These are phyloP conservation scores for Athelia psychrophila DNA, from an alignment of 1,284 basidiomycete species.

Conservation along the genomic window DNA sequence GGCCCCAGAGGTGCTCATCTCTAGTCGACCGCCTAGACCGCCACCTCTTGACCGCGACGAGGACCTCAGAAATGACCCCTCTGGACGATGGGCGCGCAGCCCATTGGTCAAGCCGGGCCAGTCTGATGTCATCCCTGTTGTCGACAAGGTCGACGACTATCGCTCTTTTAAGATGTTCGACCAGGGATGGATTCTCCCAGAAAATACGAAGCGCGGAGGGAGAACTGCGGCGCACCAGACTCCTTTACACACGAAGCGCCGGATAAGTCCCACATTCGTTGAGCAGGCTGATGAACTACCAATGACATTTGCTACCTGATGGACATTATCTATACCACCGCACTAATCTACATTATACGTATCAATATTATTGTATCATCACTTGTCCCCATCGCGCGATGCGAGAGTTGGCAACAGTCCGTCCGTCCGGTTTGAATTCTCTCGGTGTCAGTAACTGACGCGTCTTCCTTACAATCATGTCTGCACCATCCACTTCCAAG, in stretches of 20 bases:
- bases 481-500: conserved; percentile 36
- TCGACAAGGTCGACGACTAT: conserved; percentile 1
- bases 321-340: no score
- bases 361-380: no score
- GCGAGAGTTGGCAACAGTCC: no score
- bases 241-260: neutral
- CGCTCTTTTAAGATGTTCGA: conserved; percentile 1
- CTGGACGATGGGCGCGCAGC: neutral
- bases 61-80: neutral
- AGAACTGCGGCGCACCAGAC: neutral
- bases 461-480: conserved; percentile 9
- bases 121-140: neutral
- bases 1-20: neutral
- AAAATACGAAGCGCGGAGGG: neutral
- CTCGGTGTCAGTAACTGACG: neutral
- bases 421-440: no score
- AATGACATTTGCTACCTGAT: no score
- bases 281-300: no score
- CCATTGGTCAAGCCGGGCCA: neutral
- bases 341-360: no score
- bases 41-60: neutral
- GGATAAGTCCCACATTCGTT: neutral
- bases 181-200: neutral
- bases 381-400: no score
- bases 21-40: neutral